These are phyloP conservation scores for Tuber indicum DNA, from an alignment of 495 filamentous ascomycete genomes.

Conservation along the genomic window DNA sequence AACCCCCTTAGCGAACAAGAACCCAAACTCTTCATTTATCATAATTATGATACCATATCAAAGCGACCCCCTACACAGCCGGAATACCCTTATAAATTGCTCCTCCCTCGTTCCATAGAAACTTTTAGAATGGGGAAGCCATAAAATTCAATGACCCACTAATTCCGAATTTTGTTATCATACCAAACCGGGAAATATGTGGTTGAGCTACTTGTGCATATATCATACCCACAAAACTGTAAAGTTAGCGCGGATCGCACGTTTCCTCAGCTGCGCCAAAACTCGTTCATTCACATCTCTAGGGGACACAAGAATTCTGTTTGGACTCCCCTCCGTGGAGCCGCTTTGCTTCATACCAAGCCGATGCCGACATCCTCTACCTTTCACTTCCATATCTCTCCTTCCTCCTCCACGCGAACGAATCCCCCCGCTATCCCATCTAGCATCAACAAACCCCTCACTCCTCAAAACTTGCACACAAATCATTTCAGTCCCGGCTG, in stretches of 20 bases:
- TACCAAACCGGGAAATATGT: not conserved
- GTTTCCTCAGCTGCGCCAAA: not conserved
- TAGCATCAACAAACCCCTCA: no score
- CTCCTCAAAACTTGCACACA: not conserved
- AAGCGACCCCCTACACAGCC: not conserved
- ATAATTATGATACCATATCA: not conserved
- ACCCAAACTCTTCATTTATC: not conserved
- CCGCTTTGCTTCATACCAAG: no score
- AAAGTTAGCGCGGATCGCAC: constrained; percentile 11
- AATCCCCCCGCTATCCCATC: no score
- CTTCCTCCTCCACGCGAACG: no score
- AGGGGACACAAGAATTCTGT: constrained; percentile 34
- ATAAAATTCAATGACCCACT: not conserved
- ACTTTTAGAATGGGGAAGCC: not conserved
- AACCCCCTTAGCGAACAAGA: not conserved
- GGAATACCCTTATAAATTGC: not conserved
- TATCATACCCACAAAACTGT: not conserved
- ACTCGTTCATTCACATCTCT: not conserved
- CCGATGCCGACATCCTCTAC: no score
- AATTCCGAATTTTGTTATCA: not conserved
- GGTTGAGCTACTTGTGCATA: not conserved
- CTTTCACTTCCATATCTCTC: no score
- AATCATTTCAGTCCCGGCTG: not conserved
- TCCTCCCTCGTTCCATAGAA: not conserved
- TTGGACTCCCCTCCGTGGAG: not conserved